Evolutionary conservation across 805 yeast species (phyloP).

Genomic region (Scheffersomyces amazonensis): DNA sequence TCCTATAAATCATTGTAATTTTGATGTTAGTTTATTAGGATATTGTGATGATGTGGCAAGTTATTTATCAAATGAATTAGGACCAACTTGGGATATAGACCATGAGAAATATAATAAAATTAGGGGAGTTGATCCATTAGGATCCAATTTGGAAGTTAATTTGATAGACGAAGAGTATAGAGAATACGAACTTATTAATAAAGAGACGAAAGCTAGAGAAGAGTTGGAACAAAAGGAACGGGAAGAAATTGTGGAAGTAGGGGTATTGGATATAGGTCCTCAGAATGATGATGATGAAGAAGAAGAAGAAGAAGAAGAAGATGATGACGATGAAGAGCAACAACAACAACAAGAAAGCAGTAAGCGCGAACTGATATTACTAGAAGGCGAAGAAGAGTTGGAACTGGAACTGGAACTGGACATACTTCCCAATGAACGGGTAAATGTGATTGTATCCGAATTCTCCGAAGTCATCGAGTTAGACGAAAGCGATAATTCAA

Average conservation of each 20-base stretch:
- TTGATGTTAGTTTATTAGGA: constrained; percentile 39
- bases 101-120: constrained; percentile 23
- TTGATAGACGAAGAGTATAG: constrained; percentile 8
- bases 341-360: too few species aligned
- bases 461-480: too few species aligned
- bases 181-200: constrained; percentile 5
- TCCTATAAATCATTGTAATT: constrained; percentile 31
- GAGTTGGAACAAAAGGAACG: not conserved
- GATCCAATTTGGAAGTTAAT: constrained; percentile 9
- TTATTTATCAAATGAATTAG: constrained; percentile 28
- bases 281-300: not conserved
- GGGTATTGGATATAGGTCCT: not conserved
- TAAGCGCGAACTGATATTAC: too few species aligned
- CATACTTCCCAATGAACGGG: too few species aligned
- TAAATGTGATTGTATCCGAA: too few species aligned
- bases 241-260: not conserved
- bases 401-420: too few species aligned
- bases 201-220: not conserved
- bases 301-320: constrained; percentile 2
- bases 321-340: constrained; percentile 7
- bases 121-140: constrained; percentile 10
- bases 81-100: constrained; percentile 29
- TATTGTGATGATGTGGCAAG: constrained; percentile 40
- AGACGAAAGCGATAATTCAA: too few species aligned
- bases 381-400: too few species aligned